Base-by-base conservation (phyloP, 805 yeast species). In the Wickerhamomyces silvicola region DNA sequence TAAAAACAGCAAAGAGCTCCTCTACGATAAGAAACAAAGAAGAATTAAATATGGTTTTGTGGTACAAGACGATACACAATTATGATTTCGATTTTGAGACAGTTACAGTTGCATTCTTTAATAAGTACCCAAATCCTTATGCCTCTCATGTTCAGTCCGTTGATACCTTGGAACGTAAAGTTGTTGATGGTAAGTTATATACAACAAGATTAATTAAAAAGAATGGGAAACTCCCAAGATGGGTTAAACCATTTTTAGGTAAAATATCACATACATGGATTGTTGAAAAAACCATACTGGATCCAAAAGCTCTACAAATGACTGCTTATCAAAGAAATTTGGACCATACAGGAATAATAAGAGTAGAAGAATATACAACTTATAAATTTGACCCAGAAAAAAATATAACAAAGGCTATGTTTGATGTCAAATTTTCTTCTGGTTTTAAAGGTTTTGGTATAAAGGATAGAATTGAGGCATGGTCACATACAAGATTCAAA, bases 61-160 rank as follows among this genome's bases (percentile, higher is more conserved):
- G 75, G 59, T 72, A 71, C 52, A 64, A 68, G 39, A 68, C 68
- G 39, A 46, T 59, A n/a, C 81, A 76, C 51, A 52, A 62, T n/a
- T 82, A 68, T 52, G 60, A 68, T 32, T 72, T 73, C 53, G 78
- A 78, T 44, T 87, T 87, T 48, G 66, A 68, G 30, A 80, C 90
- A 0, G 85, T 83, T 4, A 68, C 86, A 2, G 62, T 78, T 29
- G 94, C 94, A 1, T 79, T 81, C 52, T 78, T 84, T 59, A 78
- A 77, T 59, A 63, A 80, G 44, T 79, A 78, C 43, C 77, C 77
- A 4, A 72, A 72, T 54, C 97, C 97, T 3, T 87, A 69, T 53
- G 79, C 96, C 12, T 63, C 74, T 8, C 96, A 90, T 60, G 96
- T 90, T 10, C 62, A 79, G 22, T 81, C 94, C 7, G 77, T 76